A percentile compares a stretch with the other conserved stretches of the same genome.
Conservation (phyloP, 176 grass and related monocot species). For the Sorghum bicolor region DNA sequence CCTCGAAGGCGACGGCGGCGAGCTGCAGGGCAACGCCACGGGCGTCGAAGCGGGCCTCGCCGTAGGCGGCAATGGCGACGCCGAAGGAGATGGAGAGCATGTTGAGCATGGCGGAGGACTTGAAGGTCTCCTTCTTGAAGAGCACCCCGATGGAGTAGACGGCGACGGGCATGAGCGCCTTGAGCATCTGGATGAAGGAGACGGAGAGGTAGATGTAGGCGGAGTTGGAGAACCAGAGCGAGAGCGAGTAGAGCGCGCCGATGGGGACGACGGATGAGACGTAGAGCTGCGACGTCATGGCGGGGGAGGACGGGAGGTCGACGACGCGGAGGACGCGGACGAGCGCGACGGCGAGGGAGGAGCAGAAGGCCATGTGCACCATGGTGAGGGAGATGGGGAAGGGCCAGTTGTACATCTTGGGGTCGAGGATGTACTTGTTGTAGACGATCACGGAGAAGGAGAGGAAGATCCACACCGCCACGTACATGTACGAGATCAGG, state of each 20-base stretch:
- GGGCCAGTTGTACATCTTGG: conserved; percentile 96
- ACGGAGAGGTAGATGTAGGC: conserved; percentile 99
- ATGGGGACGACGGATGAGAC: conserved; percentile 73
- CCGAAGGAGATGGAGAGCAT: conserved; percentile 98
- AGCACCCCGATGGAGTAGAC: conserved; percentile 89
- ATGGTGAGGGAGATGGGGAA: conserved; percentile 99
- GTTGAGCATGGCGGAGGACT: conserved; percentile 71
- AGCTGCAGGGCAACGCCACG: conserved; percentile 80
- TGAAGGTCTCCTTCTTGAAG: conserved; percentile 81
- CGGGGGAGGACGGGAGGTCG: conserved; percentile 51
- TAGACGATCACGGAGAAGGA: conserved; percentile 94
- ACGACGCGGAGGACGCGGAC: conserved; percentile 82
- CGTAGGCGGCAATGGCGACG: conserved; percentile 82
- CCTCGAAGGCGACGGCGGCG: conserved; percentile 79
- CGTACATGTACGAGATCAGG: conserved; percentile 83
- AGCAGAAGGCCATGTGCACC: conserved; percentile 97
- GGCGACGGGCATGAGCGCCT: conserved; percentile 97
- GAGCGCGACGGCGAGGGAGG: conserved; percentile 67
- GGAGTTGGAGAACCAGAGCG: conserved; percentile 99
- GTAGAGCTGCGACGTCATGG: conserved; percentile 81
- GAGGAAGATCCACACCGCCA: conserved; percentile 95
- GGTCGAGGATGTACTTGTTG: conserved; percentile 99
- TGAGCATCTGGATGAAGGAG: conserved; percentile 99
- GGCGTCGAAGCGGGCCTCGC: conserved; percentile 67
- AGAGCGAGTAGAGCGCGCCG: conserved; percentile 87